phyloP scores from a whole-genome alignment of 148 eudicot species.

The Gaultheria prostrata region DNA sequence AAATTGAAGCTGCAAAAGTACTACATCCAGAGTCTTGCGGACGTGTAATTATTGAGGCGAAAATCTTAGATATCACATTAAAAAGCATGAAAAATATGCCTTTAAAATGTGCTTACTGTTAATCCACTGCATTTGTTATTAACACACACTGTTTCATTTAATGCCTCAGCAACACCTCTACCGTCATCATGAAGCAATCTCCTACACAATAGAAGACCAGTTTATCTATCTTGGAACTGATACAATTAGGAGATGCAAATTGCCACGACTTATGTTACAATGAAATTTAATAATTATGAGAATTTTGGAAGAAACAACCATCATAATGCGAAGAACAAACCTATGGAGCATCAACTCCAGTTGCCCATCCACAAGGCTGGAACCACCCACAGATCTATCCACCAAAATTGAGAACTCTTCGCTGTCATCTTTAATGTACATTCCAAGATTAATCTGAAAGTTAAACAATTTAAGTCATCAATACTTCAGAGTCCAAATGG shows the following conservation, averaged over 20 bases:
- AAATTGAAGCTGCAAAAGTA: not conserved
- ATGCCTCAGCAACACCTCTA: slow-evolving; percentile 83
- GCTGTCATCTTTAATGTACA: slow-evolving; percentile 67
- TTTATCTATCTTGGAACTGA: not conserved
- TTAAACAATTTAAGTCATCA: slow-evolving; percentile 4
- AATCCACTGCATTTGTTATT: slow-evolving; percentile 60
- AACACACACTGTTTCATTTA: slow-evolving; percentile 83
- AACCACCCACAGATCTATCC: slow-evolving; percentile 92
- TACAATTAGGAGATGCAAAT: not conserved
- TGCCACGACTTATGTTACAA: not conserved
- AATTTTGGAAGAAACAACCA: slow-evolving; percentile 5
- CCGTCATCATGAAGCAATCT: slow-evolving; percentile 83
- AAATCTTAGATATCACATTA: not conserved
- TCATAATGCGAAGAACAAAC: slow-evolving; percentile 30
- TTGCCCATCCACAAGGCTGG: slow-evolving; percentile 89
- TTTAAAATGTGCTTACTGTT: slow-evolving; percentile 44
- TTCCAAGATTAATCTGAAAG: slow-evolving; percentile 83
- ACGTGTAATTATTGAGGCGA: not conserved
- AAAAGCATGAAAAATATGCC: not conserved
- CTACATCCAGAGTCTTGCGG: not conserved
- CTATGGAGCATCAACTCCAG: slow-evolving; percentile 96
- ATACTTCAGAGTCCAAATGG: not conserved
- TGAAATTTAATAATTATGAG: not conserved
- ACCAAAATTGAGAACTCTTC: slow-evolving; percentile 83
- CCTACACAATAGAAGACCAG: slow-evolving; percentile 39